Percentiles rank a stretch among this genome's conserved stretches.
These are phyloP conservation scores for Kwoniella sp. DNA, from an alignment of 768 basidiomycete species.

Conservation along the genomic window DNA sequence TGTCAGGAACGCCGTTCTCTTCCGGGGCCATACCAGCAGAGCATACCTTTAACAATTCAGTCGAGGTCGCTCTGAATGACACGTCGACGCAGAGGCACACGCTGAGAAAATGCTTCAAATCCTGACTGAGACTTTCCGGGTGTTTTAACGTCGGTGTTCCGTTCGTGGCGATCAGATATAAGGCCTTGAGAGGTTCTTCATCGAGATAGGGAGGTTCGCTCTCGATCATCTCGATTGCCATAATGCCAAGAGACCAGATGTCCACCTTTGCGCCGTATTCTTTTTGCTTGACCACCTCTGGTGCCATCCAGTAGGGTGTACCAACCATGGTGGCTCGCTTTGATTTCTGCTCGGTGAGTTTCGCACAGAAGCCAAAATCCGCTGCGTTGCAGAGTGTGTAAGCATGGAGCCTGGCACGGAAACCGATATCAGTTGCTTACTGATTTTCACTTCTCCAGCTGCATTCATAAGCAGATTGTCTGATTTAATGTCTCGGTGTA, in stretches of 20 bases:
- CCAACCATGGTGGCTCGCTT: constrained; percentile 98
- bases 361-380: constrained; percentile 95
- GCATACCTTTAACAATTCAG: constrained; percentile 47
- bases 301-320: constrained; percentile 99
- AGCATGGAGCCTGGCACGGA: too few relatives aligned
- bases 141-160: constrained; percentile 97
- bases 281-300: constrained; percentile 94
- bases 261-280: constrained; percentile 99
- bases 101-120: constrained; percentile 91
- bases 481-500: constrained; percentile 95
- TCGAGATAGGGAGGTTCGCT: constrained; percentile 95
- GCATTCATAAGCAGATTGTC: constrained; percentile 93
- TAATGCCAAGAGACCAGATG: constrained; percentile 94
- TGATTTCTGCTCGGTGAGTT: constrained; percentile 91
- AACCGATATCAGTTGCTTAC: constrained; percentile 57
- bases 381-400: too few relatives aligned
- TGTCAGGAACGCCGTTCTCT: neutral
- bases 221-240: constrained; percentile 90
- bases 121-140: constrained; percentile 82
- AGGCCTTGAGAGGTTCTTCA: constrained; percentile 91
- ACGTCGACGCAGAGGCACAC: constrained; percentile 99
- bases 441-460: constrained; percentile 92
- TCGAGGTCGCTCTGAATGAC: constrained; percentile 76
- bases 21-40: constrained; percentile 10
- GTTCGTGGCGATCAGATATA: constrained; percentile 97